Percentiles rank a stretch among this genome's conserved stretches.
phyloP scores from a whole-genome alignment of 176 grass and related monocot species.

The Alloteropsis semialata region DNA sequence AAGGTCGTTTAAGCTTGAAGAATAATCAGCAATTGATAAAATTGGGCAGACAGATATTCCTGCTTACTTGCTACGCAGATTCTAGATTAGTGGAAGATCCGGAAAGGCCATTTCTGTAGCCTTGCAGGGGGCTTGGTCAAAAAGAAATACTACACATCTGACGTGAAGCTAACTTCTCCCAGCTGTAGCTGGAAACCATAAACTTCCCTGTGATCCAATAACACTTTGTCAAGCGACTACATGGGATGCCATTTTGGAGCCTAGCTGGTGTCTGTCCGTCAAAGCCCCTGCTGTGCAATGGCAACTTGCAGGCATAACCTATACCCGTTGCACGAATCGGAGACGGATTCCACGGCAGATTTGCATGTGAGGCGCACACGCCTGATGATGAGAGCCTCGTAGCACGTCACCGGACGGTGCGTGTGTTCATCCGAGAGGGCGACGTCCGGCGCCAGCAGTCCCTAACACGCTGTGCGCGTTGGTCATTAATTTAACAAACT shows the following conservation, averaged over 20 bases:
- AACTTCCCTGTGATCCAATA: slow-evolving; percentile 29
- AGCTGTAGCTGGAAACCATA: neutral
- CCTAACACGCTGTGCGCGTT: neutral
- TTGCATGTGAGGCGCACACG: slow-evolving; percentile 25
- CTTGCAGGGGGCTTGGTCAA: neutral
- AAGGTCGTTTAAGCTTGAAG: neutral
- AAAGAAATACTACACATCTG: neutral
- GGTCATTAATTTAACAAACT: slow-evolving; percentile 25
- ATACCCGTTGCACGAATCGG: neutral
- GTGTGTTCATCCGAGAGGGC: neutral
- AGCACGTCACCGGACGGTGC: neutral
- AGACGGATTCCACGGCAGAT: neutral
- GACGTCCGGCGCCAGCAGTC: neutral
- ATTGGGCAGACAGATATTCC: neutral
- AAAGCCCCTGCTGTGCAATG: neutral
- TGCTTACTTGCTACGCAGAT: neutral
- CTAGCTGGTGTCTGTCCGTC: slow-evolving; percentile 15
- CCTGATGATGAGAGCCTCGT: neutral
- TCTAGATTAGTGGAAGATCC: neutral
- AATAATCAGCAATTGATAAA: neutral
- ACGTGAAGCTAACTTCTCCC: neutral
- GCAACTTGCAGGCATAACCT: neutral
- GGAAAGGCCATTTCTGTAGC: slow-evolving; percentile 1
- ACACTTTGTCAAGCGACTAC: slow-evolving; percentile 2
- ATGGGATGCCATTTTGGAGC: slow-evolving; percentile 53